Base-by-base conservation (phyloP, 1,284 basidiomycete genomes). In the Cryptococcus sp. region DNA sequence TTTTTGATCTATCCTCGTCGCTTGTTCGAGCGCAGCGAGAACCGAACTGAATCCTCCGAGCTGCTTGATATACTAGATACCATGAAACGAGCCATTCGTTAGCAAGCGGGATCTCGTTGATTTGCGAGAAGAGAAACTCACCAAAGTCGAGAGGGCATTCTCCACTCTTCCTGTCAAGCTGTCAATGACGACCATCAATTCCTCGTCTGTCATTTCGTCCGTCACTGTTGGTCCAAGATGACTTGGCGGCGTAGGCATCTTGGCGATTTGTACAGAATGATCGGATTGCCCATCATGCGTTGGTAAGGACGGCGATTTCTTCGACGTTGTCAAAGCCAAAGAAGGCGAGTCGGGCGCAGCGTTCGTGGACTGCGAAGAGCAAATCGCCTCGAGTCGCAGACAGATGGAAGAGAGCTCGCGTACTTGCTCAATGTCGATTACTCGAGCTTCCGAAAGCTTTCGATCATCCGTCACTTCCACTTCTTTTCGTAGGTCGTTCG, bases 341-440 rank as follows among this genome's bases (percentile, higher is more conserved):
- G 34, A 37, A 8, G 56, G 54, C 23, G 47, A 50, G 8, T 19
- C n/a, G 15, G 62, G 51, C 8, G 71, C 55, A 29, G 61, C 51
- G 22, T 76, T 78, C 49, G 81, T 78, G 3, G 81, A 68, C 67
- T 85, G 83, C 0, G 80, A 81, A 6, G 87, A 84, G 8, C 89
- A 85, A 15, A 95, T 82, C 1, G 88, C 86, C 79, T 98, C 93
- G 47, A 96, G 82, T 11, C 93, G 86, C 38, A 96, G 79, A 67
- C 88, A 89, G 17, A 97, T 76, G 64, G 86, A 74, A 1, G 87
- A 87, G 46, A 99, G 80, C 61, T 89, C 84, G 51, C 85, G 85
- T 70, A 95, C 87, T 72, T 93, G 89, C 23, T 85, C 84, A 39
- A 91, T 84, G 54, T 81, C 78, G 62, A 87, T 87, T 72, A 89